These are phyloP conservation scores for Pseudocercospora macadamiae DNA, from an alignment of 2,329 filamentous ascomycete genomes.

Conservation along the genomic window DNA sequence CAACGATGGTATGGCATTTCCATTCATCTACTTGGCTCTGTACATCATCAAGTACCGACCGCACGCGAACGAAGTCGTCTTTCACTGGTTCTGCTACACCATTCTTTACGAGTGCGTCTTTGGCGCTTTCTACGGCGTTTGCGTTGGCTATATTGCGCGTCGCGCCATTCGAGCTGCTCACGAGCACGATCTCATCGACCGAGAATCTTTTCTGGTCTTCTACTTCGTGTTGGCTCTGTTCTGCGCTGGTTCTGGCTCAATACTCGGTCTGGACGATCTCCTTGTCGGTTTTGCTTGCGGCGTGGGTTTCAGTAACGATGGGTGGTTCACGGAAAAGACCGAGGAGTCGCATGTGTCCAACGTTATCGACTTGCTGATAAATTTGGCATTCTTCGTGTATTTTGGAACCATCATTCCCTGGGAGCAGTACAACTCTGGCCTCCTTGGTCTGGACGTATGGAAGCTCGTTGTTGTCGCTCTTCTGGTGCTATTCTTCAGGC, in stretches of 20 bases:
- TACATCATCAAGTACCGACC: conserved; percentile 85
- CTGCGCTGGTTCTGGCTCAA: conserved; percentile 88
- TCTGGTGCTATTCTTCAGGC: conserved; percentile 91
- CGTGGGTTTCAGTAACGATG: conserved; percentile 99
- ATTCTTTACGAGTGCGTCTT: conserved; percentile 96
- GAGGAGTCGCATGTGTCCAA: conserved; percentile 99
- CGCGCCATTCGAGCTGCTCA: conserved; percentile 90
- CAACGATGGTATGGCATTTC: conserved; percentile 99
- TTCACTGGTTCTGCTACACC: conserved; percentile 86
- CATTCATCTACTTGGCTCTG: conserved; percentile 89
- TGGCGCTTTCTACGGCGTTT: conserved; percentile 84
- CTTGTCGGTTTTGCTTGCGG: conserved; percentile 93
- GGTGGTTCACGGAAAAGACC: conserved; percentile 97
- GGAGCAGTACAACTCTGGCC: conserved; percentile 79
- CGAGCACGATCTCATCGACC: conserved; percentile 80
- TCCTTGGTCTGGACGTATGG: conserved; percentile 80
- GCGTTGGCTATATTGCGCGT: conserved; percentile 84
- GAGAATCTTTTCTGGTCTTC: conserved; percentile 97
- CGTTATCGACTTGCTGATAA: conserved; percentile 96
- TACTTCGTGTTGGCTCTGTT: conserved; percentile 97
- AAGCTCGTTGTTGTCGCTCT: conserved; percentile 90
- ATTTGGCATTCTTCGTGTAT: conserved; percentile 97
- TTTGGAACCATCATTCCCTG: conserved; percentile 97
- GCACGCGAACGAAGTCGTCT: conserved; percentile 68
- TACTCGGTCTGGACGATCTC: conserved; percentile 89